Percentiles rank a stretch among this genome's conserved stretches.
These are phyloP conservation scores for Naganishia liquefaciens DNA, from an alignment of 1,284 basidiomycete species.

Conservation along the genomic window DNA sequence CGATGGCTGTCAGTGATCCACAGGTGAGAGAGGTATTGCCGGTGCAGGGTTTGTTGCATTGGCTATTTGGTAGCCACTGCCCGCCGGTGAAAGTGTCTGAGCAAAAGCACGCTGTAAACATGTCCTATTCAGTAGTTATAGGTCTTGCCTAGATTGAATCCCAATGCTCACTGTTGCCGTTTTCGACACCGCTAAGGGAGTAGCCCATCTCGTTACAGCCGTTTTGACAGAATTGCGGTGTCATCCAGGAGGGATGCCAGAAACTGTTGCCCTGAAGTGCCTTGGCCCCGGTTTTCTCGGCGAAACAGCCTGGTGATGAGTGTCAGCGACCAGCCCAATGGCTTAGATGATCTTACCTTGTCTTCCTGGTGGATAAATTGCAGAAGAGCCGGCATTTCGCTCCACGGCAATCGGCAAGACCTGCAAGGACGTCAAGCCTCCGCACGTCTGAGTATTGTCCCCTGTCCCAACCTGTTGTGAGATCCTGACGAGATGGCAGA, in stretches of 20 bases:
- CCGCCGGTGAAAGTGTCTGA: constrained; percentile 32
- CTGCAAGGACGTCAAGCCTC: constrained; percentile 2
- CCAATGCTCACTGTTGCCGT: constrained; percentile 20
- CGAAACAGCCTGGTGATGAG: constrained; percentile 13
- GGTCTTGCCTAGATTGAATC: not conserved
- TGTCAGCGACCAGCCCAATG: not conserved
- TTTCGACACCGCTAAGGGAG: constrained; percentile 36
- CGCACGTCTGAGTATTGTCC: constrained; percentile 15
- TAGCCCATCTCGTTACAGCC: constrained; percentile 41
- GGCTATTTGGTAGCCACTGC: constrained; percentile 29
- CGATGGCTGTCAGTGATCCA: constrained; percentile 31
- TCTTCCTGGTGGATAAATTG: not conserved
- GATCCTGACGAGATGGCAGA: not conserved
- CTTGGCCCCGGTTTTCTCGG: constrained; percentile 23
- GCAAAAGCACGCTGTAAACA: constrained; percentile 33
- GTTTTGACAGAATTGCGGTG: constrained; percentile 35
- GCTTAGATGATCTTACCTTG: not conserved
- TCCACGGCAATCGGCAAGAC: constrained; percentile 13
- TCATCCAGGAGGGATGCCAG: constrained; percentile 25
- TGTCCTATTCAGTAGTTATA: constrained; percentile 6
- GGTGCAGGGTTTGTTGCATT: constrained; percentile 37
- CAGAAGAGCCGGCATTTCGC: not conserved
- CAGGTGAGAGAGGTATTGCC: constrained; percentile 40
- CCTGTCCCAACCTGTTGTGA: not conserved
- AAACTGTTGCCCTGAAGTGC: constrained; percentile 30